Percentiles rank a stretch among this genome's conserved stretches.
phyloP scores from a whole-genome alignment of 331 rosid species.

The Quercus phellos region DNA sequence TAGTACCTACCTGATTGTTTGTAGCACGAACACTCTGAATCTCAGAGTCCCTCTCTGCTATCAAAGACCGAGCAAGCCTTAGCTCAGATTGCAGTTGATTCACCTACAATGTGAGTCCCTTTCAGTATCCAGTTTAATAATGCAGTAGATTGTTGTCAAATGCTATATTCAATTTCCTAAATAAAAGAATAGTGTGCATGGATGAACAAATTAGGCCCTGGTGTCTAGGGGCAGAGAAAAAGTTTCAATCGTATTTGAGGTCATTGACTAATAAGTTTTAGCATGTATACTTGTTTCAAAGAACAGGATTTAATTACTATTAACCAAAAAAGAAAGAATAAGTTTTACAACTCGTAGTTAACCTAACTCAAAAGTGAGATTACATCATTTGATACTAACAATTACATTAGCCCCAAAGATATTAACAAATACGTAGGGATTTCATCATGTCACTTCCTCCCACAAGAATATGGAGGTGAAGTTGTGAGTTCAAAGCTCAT shows the following conservation, averaged over 20 bases:
- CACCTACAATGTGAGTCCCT: slow-evolving; percentile 54
- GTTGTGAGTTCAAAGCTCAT: too few relatives aligned
- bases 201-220: background rate
- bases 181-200: background rate
- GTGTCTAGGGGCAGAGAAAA: background rate
- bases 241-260: background rate
- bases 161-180: background rate
- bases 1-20: slow-evolving; percentile 70
- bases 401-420: background rate
- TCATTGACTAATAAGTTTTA: background rate
- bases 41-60: slow-evolving; percentile 89
- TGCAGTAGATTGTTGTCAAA: background rate
- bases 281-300: background rate
- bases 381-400: background rate
- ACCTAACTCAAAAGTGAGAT: background rate
- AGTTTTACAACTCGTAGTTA: background rate
- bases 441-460: background rate
- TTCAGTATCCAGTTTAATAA: slow-evolving; percentile 11
- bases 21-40: slow-evolving; percentile 78
- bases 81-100: slow-evolving; percentile 88
- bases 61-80: slow-evolving; percentile 89
- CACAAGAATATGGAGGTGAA: too few relatives aligned
- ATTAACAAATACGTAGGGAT: background rate
- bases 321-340: too few relatives aligned
- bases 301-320: background rate